Evolutionary conservation across 2,329 filamentous ascomycete species (phyloP).

Genomic region (Aspergillus fumigatiaffinis): DNA sequence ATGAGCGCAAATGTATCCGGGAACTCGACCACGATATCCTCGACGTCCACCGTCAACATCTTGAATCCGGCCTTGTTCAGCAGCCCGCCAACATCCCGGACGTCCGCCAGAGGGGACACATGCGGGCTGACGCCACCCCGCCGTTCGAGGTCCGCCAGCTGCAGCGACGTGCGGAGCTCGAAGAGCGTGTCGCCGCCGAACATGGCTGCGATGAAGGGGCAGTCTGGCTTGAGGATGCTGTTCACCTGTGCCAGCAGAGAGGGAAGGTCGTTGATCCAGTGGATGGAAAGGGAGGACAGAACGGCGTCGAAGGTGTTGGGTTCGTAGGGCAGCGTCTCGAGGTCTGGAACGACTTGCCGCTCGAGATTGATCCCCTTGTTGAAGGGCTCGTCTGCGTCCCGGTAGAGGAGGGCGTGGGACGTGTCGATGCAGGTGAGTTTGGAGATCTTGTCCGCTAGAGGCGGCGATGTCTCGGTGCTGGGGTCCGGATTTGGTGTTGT

Average conservation of each 20-base stretch:
- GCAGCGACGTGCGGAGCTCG: conserved; percentile 87
- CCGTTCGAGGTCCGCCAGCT: conserved; percentile 86
- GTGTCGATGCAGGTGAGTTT: conserved; percentile 79
- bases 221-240: conserved; percentile 79
- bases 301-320: conserved; percentile 81
- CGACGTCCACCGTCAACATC: conserved; percentile 92
- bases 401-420: conserved; percentile 71
- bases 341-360: conserved; percentile 64
- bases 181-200: conserved; percentile 91
- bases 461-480: conserved; percentile 39
- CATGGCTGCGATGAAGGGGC: conserved; percentile 93
- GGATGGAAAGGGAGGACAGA: conserved; percentile 80
- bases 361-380: conserved; percentile 69
- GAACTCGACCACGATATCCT: conserved; percentile 95
- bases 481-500: conserved; percentile 65
- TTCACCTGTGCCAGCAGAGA: conserved; percentile 81
- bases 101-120: conserved; percentile 86
- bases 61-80: conserved; percentile 87
- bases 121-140: conserved; percentile 88
- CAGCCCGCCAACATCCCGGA: conserved; percentile 83
- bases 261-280: conserved; percentile 97
- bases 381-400: conserved; percentile 64
- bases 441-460: conserved; percentile 67
- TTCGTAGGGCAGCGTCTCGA: conserved; percentile 70
- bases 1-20: conserved; percentile 86